Percentiles rank a stretch among this genome's conserved stretches.
Conservation (phyloP, 2,329 filamentous ascomycete species). For the Fusarium pininemorale region DNA sequence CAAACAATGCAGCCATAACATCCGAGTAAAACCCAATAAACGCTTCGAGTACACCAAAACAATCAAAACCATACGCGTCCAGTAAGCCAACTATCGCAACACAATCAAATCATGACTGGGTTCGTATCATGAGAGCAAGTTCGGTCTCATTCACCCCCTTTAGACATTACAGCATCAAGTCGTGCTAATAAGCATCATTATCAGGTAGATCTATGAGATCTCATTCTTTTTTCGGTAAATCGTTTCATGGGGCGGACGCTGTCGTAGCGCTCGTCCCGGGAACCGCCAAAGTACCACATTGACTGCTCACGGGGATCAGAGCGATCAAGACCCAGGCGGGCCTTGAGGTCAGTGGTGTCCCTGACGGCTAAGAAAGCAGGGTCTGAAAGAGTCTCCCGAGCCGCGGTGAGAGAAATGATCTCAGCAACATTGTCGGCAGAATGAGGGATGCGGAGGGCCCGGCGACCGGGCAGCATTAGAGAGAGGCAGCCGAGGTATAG, state of each 20-base stretch:
- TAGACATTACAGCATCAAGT: slow-evolving; percentile 29
- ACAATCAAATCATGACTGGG: slow-evolving; percentile 1
- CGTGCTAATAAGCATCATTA: slow-evolving; percentile 31
- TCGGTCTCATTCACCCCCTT: background rate
- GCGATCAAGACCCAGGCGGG: slow-evolving; percentile 68
- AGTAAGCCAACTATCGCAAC: background rate
- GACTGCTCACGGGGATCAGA: slow-evolving; percentile 57
- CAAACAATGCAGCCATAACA: slow-evolving; percentile 25
- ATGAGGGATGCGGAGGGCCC: slow-evolving; percentile 75
- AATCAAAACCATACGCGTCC: background rate
- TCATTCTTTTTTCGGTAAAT: slow-evolving; percentile 55
- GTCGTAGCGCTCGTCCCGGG: slow-evolving; percentile 52
- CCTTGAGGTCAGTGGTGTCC: slow-evolving; percentile 74
- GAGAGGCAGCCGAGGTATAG: slow-evolving; percentile 74
- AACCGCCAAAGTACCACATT: slow-evolving; percentile 61
- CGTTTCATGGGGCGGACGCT: slow-evolving; percentile 56
- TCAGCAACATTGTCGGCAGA: slow-evolving; percentile 77
- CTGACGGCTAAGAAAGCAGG: slow-evolving; percentile 75
- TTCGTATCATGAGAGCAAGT: slow-evolving; percentile 16
- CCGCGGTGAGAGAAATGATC: slow-evolving; percentile 79
- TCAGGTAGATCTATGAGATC: slow-evolving; percentile 41
- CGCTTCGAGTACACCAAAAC: slow-evolving; percentile 14
- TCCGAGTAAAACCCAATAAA: background rate
- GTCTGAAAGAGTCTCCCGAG: slow-evolving; percentile 76
- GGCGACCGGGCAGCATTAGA: slow-evolving; percentile 68